Evolutionary conservation across 768 basidiomycete species (phyloP), one percentile per base, ranked within the genome.

Genomic region (Leccinum imitatum): DNA sequence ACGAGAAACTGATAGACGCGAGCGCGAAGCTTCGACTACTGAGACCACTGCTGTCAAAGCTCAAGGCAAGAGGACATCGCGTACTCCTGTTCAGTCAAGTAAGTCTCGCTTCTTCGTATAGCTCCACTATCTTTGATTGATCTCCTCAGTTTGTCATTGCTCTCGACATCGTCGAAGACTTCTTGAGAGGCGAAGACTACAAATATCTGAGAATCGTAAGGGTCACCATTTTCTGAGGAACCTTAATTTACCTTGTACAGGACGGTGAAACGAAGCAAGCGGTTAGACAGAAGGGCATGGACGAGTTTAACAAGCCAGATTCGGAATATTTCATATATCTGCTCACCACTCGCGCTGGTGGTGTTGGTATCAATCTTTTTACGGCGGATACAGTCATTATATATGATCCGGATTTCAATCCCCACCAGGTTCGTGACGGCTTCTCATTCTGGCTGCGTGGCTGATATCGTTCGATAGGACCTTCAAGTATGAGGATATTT

Each of bases 391-490:
- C 95, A 0, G 94, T 95, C 30, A 89, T 94, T 48, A 87, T 94
- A 57, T 92, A 88, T 66, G 96, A 99, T 70, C 94, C 95, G 0
- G 97, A 99, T 77, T 99, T 95, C 74, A 99, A 99, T 69, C 96
- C 96, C n/a, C 94, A 97, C 75, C 90, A 90, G 81, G 89, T 89
- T 51, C 27, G 82, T 72, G 15, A 52, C n/a, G 4, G 10, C 41
- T 31, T 53, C 39, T 31, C 44, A 54, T 39, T 55, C 50, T 25
- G 10, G 51, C 7, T 41, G 62, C 64, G 44, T 61, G 10, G n/a
- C 61, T 68, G 14, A 67, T 33, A 50, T 7, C 46, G 21, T 41
- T 11, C 19, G 44, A 50, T 63, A 90, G 89, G 94, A 95, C 76
- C 79, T 95, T 53, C 94, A 96, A 84, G 93, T 92, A 72, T 61